Evolutionary conservation across 768 basidiomycete species (phyloP), one percentile per base, ranked within the genome.

Genomic region (Suillus luteus): DNA sequence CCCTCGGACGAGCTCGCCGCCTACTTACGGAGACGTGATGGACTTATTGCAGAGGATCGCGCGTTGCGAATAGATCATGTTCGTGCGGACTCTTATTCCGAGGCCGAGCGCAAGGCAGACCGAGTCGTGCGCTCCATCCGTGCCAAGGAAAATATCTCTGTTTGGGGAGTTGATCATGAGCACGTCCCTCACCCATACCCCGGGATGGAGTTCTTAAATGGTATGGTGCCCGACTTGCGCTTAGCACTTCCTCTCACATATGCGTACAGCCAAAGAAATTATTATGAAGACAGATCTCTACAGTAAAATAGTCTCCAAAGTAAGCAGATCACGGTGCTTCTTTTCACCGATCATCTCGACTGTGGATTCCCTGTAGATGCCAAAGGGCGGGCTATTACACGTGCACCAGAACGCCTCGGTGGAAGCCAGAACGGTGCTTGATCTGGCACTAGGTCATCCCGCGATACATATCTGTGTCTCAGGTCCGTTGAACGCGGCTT

Each of bases 131-230:
- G 88, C 33, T 69, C 72, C 31, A 82, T 91, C 61, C 83, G 90
- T 46, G 71, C 76, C 0, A 64, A 67, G 17, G 90, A 91, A 68
- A 83, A 81, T 0, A 68, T 73, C 31, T 78, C 81, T 2, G 73
- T 91, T n/a, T 90, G 89, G 90, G 78, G 71, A 43, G 74, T 73
- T 58, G 81, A 86, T n/a, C 76, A 83, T 65, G 76, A 81, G 19
- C 80, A 79, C 11, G 76, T 85, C 43, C 83, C 81, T 22, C 85
- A 90, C 65, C 78, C 85, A 1, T 90, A 89, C 66, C 89, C 89
- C 46, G 90, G 90, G 38, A 90, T 90, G 88, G 88, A 84, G 65
- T 92, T 91, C 67, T 71, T 91, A 66, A 89, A 87, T 57, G 88
- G 88, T 86, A 67, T 43, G 70, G 55, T 22, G 43, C 46, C 7